Percentiles rank a stretch among this genome's conserved stretches.
These are phyloP conservation scores for Scortechinia acanthostroma DNA, from an alignment of 2,329 filamentous ascomycete species.

Conservation along the genomic window DNA sequence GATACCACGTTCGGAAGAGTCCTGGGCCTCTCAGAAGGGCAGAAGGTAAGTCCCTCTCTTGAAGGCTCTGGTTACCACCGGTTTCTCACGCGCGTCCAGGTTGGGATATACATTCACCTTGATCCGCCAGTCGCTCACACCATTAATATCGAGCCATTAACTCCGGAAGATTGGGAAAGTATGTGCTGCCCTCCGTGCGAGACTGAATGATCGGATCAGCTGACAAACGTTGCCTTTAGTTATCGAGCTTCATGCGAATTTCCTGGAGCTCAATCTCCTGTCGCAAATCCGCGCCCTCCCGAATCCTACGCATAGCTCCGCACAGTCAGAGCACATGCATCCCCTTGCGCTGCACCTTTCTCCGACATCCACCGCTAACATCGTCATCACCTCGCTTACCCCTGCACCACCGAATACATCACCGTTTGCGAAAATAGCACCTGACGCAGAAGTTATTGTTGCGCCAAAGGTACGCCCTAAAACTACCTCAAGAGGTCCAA, in stretches of 20 bases:
- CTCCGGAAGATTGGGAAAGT: constrained; percentile 90
- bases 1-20: constrained; percentile 77
- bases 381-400: constrained; percentile 76
- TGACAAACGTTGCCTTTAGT: constrained; percentile 30
- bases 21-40: constrained; percentile 72
- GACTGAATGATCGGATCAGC: no score
- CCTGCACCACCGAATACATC: constrained; percentile 62
- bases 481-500: constrained; percentile 39
- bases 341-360: constrained; percentile 87
- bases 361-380: constrained; percentile 89
- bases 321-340: constrained; percentile 52
- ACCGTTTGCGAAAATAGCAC: constrained; percentile 84
- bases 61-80: constrained; percentile 8
- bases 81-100: constrained; percentile 40
- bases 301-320: constrained; percentile 64
- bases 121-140: constrained; percentile 88
- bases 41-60: constrained; percentile 54
- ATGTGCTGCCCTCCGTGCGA: constrained; percentile 29
- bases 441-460: constrained; percentile 93
- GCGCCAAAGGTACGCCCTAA: constrained; percentile 83
- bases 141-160: constrained; percentile 92
- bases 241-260: constrained; percentile 92
- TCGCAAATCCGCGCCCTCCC: constrained; percentile 88
- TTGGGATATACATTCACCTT: constrained; percentile 56
- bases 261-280: constrained; percentile 86